These are phyloP conservation scores for Lactarius hengduanensis DNA, from an alignment of 768 basidiomycete species.

Conservation along the genomic window DNA sequence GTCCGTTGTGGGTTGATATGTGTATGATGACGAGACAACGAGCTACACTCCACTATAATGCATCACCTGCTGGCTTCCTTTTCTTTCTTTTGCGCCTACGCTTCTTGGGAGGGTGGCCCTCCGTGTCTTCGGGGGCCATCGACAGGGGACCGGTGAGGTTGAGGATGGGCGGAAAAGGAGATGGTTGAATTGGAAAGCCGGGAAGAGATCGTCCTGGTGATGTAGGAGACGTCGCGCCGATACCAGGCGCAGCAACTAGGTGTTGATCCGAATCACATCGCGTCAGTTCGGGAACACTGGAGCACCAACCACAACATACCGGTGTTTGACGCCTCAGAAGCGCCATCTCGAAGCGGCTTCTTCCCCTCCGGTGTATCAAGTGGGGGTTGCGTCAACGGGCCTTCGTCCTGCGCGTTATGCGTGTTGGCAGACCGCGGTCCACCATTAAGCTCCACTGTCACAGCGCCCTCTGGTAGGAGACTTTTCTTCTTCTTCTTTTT, in stretches of 20 bases:
- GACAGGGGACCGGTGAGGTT: conserved; percentile 25
- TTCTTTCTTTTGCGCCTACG: conserved; percentile 23
- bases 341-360: neutral
- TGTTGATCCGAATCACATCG: neutral
- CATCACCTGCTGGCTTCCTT: conserved; percentile 11
- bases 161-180: conserved; percentile 8
- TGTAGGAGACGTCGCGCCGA: neutral
- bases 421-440: neutral
- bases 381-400: neutral
- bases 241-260: neutral
- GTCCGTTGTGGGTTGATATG: conserved; percentile 5
- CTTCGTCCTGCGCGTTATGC: neutral
- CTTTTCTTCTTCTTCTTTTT: conserved; percentile 34
- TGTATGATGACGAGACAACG: conserved; percentile 2
- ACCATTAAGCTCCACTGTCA: neutral
- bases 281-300: neutral
- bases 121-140: neutral
- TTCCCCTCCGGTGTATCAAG: conserved; percentile 1
- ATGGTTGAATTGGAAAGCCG: neutral
- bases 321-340: conserved; percentile 1
- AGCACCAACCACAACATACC: conserved; percentile 1
- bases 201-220: neutral
- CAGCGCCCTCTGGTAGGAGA: conserved; percentile 1
- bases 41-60: neutral
- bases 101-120: conserved; percentile 15